A percentile compares a stretch with the other conserved stretches of the same genome.
phyloP scores from a whole-genome alignment of 306 rosid genomes.

The Vigna radiata region DNA sequence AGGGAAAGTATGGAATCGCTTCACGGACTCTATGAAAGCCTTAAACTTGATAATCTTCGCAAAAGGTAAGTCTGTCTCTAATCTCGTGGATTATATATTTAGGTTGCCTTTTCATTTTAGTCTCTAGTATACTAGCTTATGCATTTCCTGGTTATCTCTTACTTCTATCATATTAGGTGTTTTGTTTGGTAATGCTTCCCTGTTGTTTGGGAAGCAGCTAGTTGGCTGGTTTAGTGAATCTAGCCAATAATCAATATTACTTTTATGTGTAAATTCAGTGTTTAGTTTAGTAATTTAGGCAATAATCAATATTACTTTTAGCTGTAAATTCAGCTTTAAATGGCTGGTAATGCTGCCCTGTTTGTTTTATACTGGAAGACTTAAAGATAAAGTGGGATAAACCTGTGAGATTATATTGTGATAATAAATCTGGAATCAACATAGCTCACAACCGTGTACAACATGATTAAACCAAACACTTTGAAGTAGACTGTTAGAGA shows the following conservation, averaged over 20 bases:
- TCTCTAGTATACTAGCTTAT: slow-evolving; percentile 1
- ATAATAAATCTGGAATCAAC: no score
- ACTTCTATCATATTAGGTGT: slow-evolving; percentile 6
- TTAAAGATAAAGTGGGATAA: no score
- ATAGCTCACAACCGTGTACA: no score
- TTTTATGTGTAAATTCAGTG: slow-evolving; percentile 2
- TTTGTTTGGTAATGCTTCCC: slow-evolving; percentile 18
- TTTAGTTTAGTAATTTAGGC: no score
- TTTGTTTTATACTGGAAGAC: no score
- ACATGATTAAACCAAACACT: no score
- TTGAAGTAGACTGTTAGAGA: no score
- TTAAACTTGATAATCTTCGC: slow-evolving; percentile 90
- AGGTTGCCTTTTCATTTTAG: slow-evolving; percentile 21
- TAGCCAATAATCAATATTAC: slow-evolving; percentile 17
- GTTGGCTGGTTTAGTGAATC: slow-evolving; percentile 37
- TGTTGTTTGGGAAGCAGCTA: slow-evolving; percentile 26
- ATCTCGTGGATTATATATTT: background rate
- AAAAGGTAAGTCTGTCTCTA: slow-evolving; percentile 58
- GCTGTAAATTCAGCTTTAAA: no score
- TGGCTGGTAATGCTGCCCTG: no score
- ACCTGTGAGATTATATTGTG: no score
- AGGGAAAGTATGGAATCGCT: slow-evolving; percentile 78
- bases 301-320: no score
- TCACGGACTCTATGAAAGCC: slow-evolving; percentile 92
- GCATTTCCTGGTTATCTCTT: background rate